phyloP scores from a whole-genome alignment of 1,139 yeast genomes.

The Sugiyamaella sp. region DNA sequence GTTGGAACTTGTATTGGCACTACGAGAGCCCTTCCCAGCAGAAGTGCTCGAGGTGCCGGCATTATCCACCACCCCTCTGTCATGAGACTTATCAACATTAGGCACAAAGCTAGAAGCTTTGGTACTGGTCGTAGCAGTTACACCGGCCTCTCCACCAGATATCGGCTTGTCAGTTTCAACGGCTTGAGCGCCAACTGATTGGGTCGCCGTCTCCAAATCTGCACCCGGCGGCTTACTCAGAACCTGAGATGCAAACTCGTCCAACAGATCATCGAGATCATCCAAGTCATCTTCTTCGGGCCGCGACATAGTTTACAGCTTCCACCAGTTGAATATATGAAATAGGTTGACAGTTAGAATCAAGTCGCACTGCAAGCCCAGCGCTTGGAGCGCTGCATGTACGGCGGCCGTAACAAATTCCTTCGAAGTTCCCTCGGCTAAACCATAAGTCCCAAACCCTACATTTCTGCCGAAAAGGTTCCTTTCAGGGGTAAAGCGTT shows the following conservation, averaged over 20 bases:
- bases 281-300: constrained; percentile 45
- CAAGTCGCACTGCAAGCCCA: too few relatives aligned
- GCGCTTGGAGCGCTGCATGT: too few relatives aligned
- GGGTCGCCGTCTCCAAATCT: constrained; percentile 23
- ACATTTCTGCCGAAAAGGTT: not conserved
- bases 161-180: constrained; percentile 27
- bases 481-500: not conserved
- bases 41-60: not conserved
- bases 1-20: too few relatives aligned
- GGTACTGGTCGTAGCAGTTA: constrained; percentile 19
- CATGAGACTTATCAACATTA: too few relatives aligned
- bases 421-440: not conserved
- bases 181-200: not conserved
- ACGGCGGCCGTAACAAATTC: too few relatives aligned
- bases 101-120: too few relatives aligned
- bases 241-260: constrained; percentile 65
- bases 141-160: too few relatives aligned
- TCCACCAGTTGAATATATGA: too few relatives aligned
- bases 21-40: not conserved
- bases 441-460: not conserved
- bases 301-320: constrained; percentile 17
- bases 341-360: too few relatives aligned
- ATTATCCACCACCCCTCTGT: too few relatives aligned
- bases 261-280: constrained; percentile 47
- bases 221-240: constrained; percentile 64